Conservation (phyloP, 2,329 filamentous ascomycete genomes). For the Aspergillus fijiensis region DNA sequence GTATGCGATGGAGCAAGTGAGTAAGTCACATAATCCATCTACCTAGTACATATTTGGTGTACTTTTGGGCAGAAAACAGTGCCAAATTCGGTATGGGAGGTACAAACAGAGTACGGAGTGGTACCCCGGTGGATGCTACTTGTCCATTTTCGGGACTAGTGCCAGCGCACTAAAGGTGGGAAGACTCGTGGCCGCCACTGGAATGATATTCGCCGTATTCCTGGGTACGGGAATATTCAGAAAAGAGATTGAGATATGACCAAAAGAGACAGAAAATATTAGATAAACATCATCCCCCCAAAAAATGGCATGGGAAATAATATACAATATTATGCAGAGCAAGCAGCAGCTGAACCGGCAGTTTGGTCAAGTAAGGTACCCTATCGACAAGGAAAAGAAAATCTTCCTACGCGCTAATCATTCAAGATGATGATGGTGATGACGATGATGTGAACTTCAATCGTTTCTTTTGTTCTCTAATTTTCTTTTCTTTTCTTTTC, state of each 20-base stretch:
- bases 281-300: background rate
- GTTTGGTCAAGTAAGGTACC: too few relatives aligned
- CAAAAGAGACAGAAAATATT: background rate
- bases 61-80: conserved; percentile 14
- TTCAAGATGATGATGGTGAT: too few relatives aligned
- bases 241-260: background rate
- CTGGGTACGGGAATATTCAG: conserved; percentile 8
- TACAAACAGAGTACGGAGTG: conserved; percentile 10
- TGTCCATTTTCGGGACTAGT: conserved; percentile 9
- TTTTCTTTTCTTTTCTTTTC: background rate
- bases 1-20: too few relatives aligned
- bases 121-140: conserved; percentile 6
- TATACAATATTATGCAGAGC: too few relatives aligned
- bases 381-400: too few relatives aligned
- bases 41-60: conserved; percentile 7
- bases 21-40: background rate
- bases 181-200: conserved; percentile 28
- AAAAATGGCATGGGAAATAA: background rate
- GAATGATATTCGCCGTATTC: conserved; percentile 16
- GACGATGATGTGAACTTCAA: too few relatives aligned
- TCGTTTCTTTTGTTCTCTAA: background rate
- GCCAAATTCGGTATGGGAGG: conserved; percentile 13
- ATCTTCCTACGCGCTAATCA: too few relatives aligned
- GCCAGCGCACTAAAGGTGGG: conserved; percentile 17
- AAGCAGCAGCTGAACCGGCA: too few relatives aligned